Base-by-base conservation (phyloP, 306 rosid species). In the Ziziphus jujuba region DNA sequence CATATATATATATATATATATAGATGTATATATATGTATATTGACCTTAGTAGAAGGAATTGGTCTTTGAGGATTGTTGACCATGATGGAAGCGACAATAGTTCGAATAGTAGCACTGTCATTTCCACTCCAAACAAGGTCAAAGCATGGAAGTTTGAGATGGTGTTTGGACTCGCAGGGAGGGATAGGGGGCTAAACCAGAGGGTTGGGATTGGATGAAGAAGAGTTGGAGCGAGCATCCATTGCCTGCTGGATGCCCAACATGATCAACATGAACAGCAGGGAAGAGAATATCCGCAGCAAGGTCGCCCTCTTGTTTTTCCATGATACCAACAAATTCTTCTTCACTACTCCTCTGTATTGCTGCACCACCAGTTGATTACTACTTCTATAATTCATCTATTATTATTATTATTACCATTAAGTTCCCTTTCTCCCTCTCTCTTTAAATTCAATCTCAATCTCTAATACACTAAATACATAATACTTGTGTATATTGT, bases 51-150 rank as follows among this genome's bases (percentile, higher is more conserved):
- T 44, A 2, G 52, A 0, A 5, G 89, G 89, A 43, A 92, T 87
- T 2, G 67, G 67, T 60, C 98, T 75, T 15, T 84, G 88, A 4
- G 91, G 96, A 69, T 92, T 92, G 17, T 89, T 89, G 4, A 52
- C 75, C 89, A 83, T 87, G 43, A 92, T 89, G 22, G 81, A 75
- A 21, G 19, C 6, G 24, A 77, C 95, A 48, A 92, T 84, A 24
- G 69, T 63, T 15, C 14, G 79, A 56, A 80, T 23, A 44, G 22
- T 75, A 0, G 89, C 14, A 66, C 80, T 84, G 0, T n/a, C 68
- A 63, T 77, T 72, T 0, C 92, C 95, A 50, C 98, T 92, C 90
- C 90, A 92, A 3, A 84, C 79, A 57, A 92, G 87, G 65, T 92
- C 98, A 48, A 72, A 86, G 70, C 98, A 92, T 3, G 98, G 96